Base-by-base conservation (phyloP, 129 eudicot species). In the Arctium minus region DNA sequence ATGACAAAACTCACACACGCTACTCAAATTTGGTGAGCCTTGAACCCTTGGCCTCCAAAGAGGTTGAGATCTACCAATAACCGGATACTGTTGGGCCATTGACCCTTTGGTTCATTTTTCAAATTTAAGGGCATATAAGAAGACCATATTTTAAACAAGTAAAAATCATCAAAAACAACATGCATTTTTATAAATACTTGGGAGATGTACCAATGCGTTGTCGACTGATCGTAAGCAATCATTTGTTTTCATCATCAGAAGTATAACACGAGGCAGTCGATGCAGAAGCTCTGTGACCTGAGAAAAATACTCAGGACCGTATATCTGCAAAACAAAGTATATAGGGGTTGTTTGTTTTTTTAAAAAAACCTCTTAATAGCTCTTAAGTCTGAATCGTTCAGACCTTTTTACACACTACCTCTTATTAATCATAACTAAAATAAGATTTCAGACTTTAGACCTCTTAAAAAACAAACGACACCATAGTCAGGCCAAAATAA, bases 171-270 rank as follows among this genome's bases (percentile, higher is more conserved):
- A 71, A 31, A 12, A 22, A 76, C 3, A 29, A 79, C 1, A 2
- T 27, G 62, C 22, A 18, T 35, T 73, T 64, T 65, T 65, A 65
- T 42, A 6, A 73, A 65, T 40, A 73, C 46, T 62, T 73, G 68
- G 70, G 15, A 64, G 53, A 39, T 38, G 27, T 91, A 93, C 99
- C 99, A 96, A 83, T 74, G 91, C 83, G 17, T 86, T 90, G 88
- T 91, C 89, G 75, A 96, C 97, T 76, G 99, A 84, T 36, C 97
- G 92, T 65, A 93, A 86, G 89, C 99, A 96, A 84, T 96, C 99
- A 71, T 96, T 93, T 76, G 99, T 96, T 87, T 96, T 96, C 68
- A 96, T 92, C 99, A 93, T 96, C 73, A 91, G 65, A 80, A 96
- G 93, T 74, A 96, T 91, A 40, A 96, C 99, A 73, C 97, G 98